phyloP scores from a whole-genome alignment of 2,329 filamentous ascomycete species.

The Calycina marina region DNA sequence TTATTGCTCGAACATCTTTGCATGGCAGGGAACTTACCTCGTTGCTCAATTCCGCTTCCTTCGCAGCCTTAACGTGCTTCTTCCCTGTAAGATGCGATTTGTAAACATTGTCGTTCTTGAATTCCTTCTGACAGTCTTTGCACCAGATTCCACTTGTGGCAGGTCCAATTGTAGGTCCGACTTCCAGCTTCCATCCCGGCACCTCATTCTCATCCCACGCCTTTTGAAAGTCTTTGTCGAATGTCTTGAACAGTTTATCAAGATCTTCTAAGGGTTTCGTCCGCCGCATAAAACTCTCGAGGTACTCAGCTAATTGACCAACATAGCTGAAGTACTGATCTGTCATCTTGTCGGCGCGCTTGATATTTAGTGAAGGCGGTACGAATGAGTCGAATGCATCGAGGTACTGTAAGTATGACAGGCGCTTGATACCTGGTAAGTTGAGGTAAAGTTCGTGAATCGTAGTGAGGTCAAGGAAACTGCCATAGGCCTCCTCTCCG shows the following conservation, averaged over 20 bases:
- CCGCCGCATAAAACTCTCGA: constrained; percentile 76
- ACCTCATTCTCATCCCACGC: constrained; percentile 71
- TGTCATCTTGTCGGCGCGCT: constrained; percentile 71
- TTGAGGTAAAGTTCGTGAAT: constrained; percentile 86
- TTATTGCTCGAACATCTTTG: too few relatives aligned
- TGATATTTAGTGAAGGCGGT: constrained; percentile 57
- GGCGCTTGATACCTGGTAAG: constrained; percentile 68
- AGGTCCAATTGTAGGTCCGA: constrained; percentile 11
- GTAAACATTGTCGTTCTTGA: constrained; percentile 91
- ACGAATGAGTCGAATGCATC: constrained; percentile 81
- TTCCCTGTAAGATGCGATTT: constrained; percentile 78
- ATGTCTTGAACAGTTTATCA: constrained; percentile 58
- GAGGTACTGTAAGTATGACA: constrained; percentile 86
- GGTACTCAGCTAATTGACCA: constrained; percentile 62
- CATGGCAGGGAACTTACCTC: too few relatives aligned
- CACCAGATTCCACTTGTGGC: constrained; percentile 66
- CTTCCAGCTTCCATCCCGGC: constrained; percentile 58
- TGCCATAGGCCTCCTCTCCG: constrained; percentile 85
- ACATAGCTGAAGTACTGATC: constrained; percentile 90
- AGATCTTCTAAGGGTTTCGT: constrained; percentile 78
- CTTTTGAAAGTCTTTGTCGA: constrained; percentile 72
- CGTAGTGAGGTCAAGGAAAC: constrained; percentile 77
- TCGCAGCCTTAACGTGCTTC: constrained; percentile 77
- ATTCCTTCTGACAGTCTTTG: constrained; percentile 82
- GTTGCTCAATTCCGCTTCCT: constrained; percentile 26